A percentile compares a stretch with the other conserved stretches of the same genome.
Evolutionary conservation across 164 flowering plant species (phyloP).

Genomic region (Stephania cephalantha): DNA sequence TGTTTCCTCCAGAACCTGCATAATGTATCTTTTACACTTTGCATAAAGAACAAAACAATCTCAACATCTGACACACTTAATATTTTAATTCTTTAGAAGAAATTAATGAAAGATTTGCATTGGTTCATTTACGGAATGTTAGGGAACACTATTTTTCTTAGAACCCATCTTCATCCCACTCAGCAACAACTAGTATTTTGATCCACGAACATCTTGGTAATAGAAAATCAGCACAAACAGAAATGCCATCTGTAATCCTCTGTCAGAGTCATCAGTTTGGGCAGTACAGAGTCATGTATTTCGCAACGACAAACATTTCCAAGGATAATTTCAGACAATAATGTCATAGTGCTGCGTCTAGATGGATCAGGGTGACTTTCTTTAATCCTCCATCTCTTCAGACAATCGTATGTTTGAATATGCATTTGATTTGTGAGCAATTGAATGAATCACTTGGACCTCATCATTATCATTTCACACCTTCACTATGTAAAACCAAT

Average conservation of each 20-base stretch:
- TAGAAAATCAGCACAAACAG: too few species aligned
- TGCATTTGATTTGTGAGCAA: neutral
- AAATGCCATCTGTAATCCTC: too few species aligned
- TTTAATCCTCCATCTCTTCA: neutral
- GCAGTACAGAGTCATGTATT: too few species aligned
- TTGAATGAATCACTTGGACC: neutral
- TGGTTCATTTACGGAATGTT: too few species aligned
- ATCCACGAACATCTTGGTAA: neutral
- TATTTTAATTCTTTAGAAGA: neutral
- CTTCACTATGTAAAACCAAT: too few species aligned
- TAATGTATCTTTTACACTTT: neutral
- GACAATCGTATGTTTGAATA: too few species aligned
- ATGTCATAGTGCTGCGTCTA: neutral
- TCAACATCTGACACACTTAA: neutral
- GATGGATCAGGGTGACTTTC: neutral
- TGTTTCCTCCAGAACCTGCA: conserved; percentile 87
- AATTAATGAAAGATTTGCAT: neutral
- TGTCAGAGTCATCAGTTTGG: too few species aligned
- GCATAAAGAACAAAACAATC: neutral
- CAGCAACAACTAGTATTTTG: neutral
- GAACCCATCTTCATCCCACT: neutral
- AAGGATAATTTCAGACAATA: neutral
- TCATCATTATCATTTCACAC: neutral
- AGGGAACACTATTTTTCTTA: neutral
- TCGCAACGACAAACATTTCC: neutral